Evolutionary conservation across 495 filamentous ascomycete species (phyloP).

Genomic region (Tuber brumale): DNA sequence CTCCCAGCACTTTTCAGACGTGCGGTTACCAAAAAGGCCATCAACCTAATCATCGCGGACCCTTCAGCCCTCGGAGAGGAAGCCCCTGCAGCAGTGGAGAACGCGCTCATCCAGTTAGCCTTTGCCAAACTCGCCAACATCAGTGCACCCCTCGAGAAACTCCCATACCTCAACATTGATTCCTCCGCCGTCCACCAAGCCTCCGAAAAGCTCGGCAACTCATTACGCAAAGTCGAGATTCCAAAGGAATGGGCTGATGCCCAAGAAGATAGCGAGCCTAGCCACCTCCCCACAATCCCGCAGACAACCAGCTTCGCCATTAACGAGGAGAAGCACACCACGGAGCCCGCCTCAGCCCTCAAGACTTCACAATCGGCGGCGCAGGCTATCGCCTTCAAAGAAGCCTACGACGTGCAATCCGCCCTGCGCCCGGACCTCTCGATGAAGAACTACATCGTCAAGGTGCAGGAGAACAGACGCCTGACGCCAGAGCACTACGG

Average conservation of each 20-base stretch:
- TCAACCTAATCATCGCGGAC: conserved; percentile 69
- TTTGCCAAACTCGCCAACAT: conserved; percentile 63
- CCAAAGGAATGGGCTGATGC: conserved; percentile 71
- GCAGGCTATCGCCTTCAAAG: conserved; percentile 86
- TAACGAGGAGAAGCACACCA: conserved; percentile 70
- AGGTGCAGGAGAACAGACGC: conserved; percentile 89
- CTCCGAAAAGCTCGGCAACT: conserved; percentile 60
- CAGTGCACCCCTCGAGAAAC: conserved; percentile 49
- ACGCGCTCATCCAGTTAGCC: conserved; percentile 58
- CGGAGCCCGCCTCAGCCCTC: conserved; percentile 57
- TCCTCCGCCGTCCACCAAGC: conserved; percentile 50
- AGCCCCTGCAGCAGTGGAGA: conserved; percentile 56
- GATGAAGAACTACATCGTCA: conserved; percentile 77
- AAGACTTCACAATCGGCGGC: conserved; percentile 73
- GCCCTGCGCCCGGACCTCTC: conserved; percentile 76
- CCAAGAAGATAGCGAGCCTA: conserved; percentile 51
- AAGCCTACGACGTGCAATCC: conserved; percentile 71
- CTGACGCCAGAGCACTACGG: conserved; percentile 85
- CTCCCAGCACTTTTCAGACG: conserved; percentile 61
- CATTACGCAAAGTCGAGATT: conserved; percentile 63
- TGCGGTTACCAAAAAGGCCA: conserved; percentile 58
- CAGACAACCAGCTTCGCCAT: conserved; percentile 70
- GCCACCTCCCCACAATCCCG: conserved; percentile 55
- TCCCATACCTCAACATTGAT: conserved; percentile 45
- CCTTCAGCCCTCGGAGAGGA: conserved; percentile 45